These are phyloP conservation scores for Raphanus hybrid DNA, from an alignment of 441 rosid species.

Conservation along the genomic window DNA sequence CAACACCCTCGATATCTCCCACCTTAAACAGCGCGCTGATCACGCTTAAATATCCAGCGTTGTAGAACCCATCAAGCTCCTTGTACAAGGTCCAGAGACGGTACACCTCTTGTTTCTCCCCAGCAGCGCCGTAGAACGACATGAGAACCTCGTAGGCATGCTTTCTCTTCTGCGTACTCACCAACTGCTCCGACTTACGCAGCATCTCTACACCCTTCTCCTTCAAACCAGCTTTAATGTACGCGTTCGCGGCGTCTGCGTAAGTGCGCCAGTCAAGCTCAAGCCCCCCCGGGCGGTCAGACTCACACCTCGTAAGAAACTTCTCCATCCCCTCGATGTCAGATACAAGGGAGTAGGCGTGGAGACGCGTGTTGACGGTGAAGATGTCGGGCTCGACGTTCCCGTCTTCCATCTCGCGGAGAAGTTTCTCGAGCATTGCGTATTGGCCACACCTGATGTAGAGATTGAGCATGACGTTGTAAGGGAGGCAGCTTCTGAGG, in stretches of 20 bases:
- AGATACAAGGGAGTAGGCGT: slow-evolving; percentile 46
- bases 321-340: slow-evolving; percentile 48
- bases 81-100: slow-evolving; percentile 59
- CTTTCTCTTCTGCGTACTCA: slow-evolving; percentile 23
- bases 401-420: slow-evolving; percentile 47
- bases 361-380: slow-evolving; percentile 41
- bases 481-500: slow-evolving; percentile 23
- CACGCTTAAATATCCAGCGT: slow-evolving; percentile 45
- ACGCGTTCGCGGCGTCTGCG: slow-evolving; percentile 42
- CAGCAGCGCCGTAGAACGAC: slow-evolving; percentile 46
- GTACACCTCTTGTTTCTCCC: slow-evolving; percentile 57
- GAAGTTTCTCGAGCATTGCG: slow-evolving; percentile 32
- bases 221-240: slow-evolving; percentile 38
- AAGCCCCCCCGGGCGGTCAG: slow-evolving; percentile 19
- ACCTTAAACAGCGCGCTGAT: slow-evolving; percentile 50
- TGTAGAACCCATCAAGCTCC: slow-evolving; percentile 39
- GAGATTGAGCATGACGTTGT: slow-evolving; percentile 45
- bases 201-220: slow-evolving; percentile 51
- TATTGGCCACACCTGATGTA: slow-evolving; percentile 41
- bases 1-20: slow-evolving; percentile 53
- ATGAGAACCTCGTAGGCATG: slow-evolving; percentile 48
- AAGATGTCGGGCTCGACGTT: slow-evolving; percentile 41
- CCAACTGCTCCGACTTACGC: slow-evolving; percentile 47
- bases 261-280: slow-evolving; percentile 44
- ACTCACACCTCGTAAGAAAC: slow-evolving; percentile 45